Evolutionary conservation across 768 basidiomycete genomes (phyloP), one percentile per base, ranked within the genome.

Genomic region (Cubamyces lactineus): DNA sequence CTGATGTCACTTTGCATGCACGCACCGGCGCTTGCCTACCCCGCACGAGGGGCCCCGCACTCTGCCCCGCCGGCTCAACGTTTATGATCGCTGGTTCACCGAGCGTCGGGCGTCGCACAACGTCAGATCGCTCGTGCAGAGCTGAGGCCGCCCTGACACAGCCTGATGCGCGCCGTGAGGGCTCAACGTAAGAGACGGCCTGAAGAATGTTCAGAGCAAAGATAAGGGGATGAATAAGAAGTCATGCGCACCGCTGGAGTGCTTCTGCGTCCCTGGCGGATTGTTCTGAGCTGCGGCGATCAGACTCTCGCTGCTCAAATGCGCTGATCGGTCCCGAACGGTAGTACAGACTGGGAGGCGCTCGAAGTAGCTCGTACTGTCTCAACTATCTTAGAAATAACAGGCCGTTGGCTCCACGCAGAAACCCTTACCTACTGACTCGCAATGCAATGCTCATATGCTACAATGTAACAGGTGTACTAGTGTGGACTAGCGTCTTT

Each of bases 1-100:
- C 23, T 55, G 60, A 55, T 61, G 53, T 55, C 60, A 61, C 21
- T 39, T 28, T 15, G 34, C 28, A 48, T 17, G 13, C 48, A 28
- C 53, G 21, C 24, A 24, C 23, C n/a, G 41, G 23, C 39, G 53
- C 41, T 43, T 61, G 60, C 55, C 48, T 39, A 48, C 47, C 39
- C 60, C 53, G 47, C 47, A 48, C 40, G 23, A 23, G 59, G 53
- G 53, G 46, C 59, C 59, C 45, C 43, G 39, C 38, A 8, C 19
- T 24, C n/a, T 15, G 15, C 11, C 50, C 58, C 58, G 50, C 50
- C 58, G 58, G 58, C 50, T 59, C 17, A 51, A 13, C 23, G 26
- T 52, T 50, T 3, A 26, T 24, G 24, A 16, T 9, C 16, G 19
- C 45, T 9, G 3, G 16, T 26, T n/a, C 34, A 19, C 46, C 19